phyloP scores from a whole-genome alignment of 2,329 filamentous ascomycete species.

The Fusarium floridanum region DNA sequence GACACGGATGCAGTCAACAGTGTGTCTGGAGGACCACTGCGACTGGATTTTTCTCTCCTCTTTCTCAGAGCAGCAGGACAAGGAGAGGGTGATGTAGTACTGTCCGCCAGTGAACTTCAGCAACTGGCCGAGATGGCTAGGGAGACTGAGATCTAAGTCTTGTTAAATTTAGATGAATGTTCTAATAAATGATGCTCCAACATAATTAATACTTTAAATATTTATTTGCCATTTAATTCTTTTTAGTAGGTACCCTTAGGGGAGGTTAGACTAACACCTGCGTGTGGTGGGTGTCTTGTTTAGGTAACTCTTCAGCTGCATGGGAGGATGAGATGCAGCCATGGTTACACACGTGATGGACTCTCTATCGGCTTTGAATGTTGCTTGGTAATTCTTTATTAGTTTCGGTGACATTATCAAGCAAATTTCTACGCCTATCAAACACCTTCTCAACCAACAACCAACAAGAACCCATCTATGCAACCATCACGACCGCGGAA shows the following conservation, averaged over 20 bases:
- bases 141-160: neutral
- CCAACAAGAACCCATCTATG: slow-evolving; percentile 1
- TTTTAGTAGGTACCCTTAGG: neutral
- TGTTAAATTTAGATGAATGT: neutral
- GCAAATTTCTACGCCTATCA: slow-evolving; percentile 5
- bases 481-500: slow-evolving; percentile 15
- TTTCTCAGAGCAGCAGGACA: neutral
- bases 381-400: slow-evolving; percentile 3
- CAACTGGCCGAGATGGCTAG: neutral
- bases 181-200: neutral
- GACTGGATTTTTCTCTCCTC: neutral
- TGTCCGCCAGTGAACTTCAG: neutral
- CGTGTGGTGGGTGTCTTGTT: neutral
- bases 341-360: neutral
- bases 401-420: neutral
- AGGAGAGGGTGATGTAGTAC: neutral
- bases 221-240: neutral
- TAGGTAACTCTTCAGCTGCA: neutral
- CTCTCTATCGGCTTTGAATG: neutral
- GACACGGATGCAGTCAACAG: neutral
- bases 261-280: neutral
- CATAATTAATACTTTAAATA: neutral
- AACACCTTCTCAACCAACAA: neutral
- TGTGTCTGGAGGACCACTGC: neutral
- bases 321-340: neutral